Conservation (phyloP, 2,329 filamentous ascomycete species). For the Truncatella angustata region DNA sequence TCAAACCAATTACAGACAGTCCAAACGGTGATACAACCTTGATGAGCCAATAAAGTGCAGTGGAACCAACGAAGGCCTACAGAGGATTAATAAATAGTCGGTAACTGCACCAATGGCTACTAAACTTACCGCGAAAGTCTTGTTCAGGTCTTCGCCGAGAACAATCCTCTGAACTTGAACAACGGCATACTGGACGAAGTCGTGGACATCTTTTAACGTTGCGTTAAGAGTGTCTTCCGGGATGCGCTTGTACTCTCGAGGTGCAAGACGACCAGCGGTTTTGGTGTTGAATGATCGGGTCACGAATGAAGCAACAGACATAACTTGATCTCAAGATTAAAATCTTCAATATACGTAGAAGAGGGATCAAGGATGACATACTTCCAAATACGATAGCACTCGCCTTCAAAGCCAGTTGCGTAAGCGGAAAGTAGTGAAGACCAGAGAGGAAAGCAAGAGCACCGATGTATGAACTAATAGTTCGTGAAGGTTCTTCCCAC, state of each 20-base stretch:
- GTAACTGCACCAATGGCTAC: not conserved
- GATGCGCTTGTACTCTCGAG: not conserved
- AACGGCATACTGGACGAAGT: slow-evolving; percentile 6
- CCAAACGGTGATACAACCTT: slow-evolving; percentile 3
- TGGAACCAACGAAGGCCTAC: not conserved
- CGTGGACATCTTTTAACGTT: slow-evolving; percentile 1
- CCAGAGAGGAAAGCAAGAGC: not conserved
- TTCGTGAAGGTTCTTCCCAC: slow-evolving; percentile 4
- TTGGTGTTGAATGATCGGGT: not conserved
- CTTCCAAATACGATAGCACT: not conserved
- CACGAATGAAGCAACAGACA: slow-evolving; percentile 1
- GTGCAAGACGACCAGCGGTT: not conserved
- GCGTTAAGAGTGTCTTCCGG: slow-evolving; percentile 7
- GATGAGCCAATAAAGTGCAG: not conserved
- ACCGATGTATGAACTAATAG: not conserved
- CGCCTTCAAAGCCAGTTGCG: not conserved
- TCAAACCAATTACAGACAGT: not conserved
- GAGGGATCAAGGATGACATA: not conserved
- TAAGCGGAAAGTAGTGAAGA: slow-evolving; percentile 1
- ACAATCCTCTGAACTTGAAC: slow-evolving; percentile 5
- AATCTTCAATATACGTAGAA: not conserved
- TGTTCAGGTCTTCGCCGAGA: slow-evolving; percentile 1
- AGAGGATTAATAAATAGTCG: not conserved
- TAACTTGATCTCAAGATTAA: not conserved
- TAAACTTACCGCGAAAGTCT: slow-evolving; percentile 6